Base-by-base conservation (phyloP, 2,329 filamentous ascomycete species). In the Monosporascus sp. region DNA sequence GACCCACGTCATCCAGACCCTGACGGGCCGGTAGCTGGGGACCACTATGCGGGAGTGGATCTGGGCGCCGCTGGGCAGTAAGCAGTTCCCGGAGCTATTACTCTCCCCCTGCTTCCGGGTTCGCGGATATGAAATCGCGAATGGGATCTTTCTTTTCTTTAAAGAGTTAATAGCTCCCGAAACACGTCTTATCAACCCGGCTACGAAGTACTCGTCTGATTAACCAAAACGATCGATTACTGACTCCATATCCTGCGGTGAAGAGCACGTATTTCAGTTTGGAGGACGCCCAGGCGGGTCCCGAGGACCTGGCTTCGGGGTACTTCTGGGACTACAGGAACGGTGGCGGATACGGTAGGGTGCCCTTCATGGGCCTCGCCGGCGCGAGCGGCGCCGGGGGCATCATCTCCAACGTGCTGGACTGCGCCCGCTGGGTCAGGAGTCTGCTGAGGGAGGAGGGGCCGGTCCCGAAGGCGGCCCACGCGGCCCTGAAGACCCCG, bases 371-470 rank as follows among this genome's bases (percentile, higher is more conserved):
- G 57, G 50, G 48, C 46, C 53, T 69, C 14, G 50, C 64, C 4
- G 26, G 71, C 67, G 60, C 56, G 26, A 69, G 70, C 55, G 74
- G 74, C 14, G 74, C 74, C 1, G 75, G 73, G 1, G 68, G 64
- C 11, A 63, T 73, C 45, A 65, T 81, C 22, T 76, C 74, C 22
- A 78, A 71, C 47, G 77, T 77, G 1, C 50, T 69, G 7, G 79
- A 82, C 65, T 82, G 79, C 60, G 63, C 71, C 2, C 74, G 73
- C 58, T 85, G 80, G 80, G 58, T 81, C 3, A 66, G 68, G 26
- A 76, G 74, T 20, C 65, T 82, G 24, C 64, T 84, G 24, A 61
- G 70, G n/a, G 62, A 60, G 37, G 63, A 65, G 2, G 65, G 62
- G 16, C 70, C 73, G 2, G 58, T 78, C 27, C 65, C 70, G 7